Evolutionary conservation across 192 early-diverging fungal species (phyloP), one percentile per base, ranked within the genome.

Genomic region (Phlyctochytrium bullatum): DNA sequence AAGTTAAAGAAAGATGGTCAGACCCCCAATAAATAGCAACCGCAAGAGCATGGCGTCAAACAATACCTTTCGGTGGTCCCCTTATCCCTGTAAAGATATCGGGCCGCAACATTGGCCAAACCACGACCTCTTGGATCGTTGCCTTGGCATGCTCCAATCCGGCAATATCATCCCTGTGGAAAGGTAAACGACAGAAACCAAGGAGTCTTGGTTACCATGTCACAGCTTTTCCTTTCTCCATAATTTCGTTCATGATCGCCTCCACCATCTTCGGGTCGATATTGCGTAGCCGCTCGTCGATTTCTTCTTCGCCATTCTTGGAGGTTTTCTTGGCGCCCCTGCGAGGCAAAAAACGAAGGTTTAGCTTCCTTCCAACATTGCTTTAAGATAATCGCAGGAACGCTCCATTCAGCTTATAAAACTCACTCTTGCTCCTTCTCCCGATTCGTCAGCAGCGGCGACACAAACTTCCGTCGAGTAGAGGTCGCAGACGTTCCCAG

Each of bases 191-290:
- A 65, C 2, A 27, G 31, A 40, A 31, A 59, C 68, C 20, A 68
- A 73, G n/a, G n/a, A n/a, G n/a, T n/a, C n/a, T n/a, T n/a, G n/a
- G n/a, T n/a, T n/a, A n/a, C 82, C 94, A 96, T 3, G 80, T 76
- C 1, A 96, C 85, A 0, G 72, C 34, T 23, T 81, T 71, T 1
- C 77, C 56, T 0, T 70, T 75, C 2, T 86, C 86, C 73, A 96
- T 80, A 52, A 96, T 90, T 75, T 97, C 94, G 73, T 92, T 95
- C 67, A 87, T 84, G 59, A 97, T 92, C 68, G 86, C 87, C 69
- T 97, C 92, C 20, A 93, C 73, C 91, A 97, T 91, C 34, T 82
- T 78, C 27, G 92, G 90, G 2, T 96, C 93, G 30, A 96, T 87
- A 72, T 96, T 95, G 50, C 79, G 80, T 24, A 96, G 69, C 16